phyloP scores from a whole-genome alignment of 768 basidiomycete species.

The Lactarius sp. region DNA sequence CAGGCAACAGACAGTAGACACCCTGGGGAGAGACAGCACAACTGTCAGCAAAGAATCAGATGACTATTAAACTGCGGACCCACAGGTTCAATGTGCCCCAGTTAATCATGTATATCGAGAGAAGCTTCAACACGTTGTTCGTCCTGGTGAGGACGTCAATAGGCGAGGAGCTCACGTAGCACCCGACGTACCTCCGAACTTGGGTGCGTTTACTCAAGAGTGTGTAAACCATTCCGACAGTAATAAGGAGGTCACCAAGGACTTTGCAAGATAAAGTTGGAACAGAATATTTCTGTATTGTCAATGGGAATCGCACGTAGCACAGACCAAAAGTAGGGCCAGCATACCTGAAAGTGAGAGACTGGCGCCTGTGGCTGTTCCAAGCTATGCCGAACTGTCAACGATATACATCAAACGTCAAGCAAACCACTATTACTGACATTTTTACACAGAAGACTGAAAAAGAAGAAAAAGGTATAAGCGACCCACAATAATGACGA shows the following conservation, averaged over 20 bases:
- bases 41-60: neutral
- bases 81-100: slow-evolving; percentile 5
- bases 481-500: neutral
- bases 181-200: neutral
- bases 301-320: neutral
- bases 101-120: slow-evolving; percentile 1
- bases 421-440: neutral
- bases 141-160: neutral
- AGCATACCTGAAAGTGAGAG: neutral
- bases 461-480: neutral
- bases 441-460: neutral
- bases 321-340: neutral
- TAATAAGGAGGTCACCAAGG: neutral
- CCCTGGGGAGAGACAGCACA: neutral
- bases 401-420: neutral
- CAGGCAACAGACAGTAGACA: neutral
- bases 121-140: neutral
- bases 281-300: neutral
- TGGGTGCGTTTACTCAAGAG: neutral
- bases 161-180: neutral
- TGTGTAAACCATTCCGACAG: slow-evolving; percentile 3
- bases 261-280: neutral
- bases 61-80: neutral
- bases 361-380: neutral
- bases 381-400: neutral